Base-by-base conservation (phyloP, 352 stramenopile species). In the Phytophthora podocarpi region DNA sequence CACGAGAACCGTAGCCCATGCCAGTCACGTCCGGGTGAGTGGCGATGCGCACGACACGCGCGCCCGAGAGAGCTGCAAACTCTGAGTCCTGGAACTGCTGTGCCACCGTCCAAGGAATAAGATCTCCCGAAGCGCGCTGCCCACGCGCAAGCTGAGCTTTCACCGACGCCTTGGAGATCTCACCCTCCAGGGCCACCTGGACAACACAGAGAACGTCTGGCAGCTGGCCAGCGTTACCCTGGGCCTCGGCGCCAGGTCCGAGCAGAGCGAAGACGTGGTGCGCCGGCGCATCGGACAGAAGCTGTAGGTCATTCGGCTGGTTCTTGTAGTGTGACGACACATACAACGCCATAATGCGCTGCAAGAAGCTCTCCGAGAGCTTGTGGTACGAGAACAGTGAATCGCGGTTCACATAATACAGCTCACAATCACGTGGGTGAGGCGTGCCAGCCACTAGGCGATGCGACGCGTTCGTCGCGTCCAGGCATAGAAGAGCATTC, bases 291-390 rank as follows among this genome's bases (percentile, higher is more conserved):
- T 99, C 98, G 24, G 91, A 98, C 5, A 99, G 82, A 70, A 99
- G 82, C 82, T 99, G 97, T 39, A 99, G 78, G 80, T 99, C 98
- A 73, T 99, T 99, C 11, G 98, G 98, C 64, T 97, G 94, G 78
- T 99, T 99, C 73, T 99, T 99, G 91, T 99, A 99, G 81, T 99
- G 98, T 24, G 97, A 98, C 39, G 95, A 96, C 39, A 98, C 98
- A 69, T 99, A 99, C 7, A 99, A 82, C 27, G 89, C 76, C 93
- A 97, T 97, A 50, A 98, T 86, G 27, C 91, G 86, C 66, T 97
- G 89, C 53, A 98, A 51, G 24, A 98, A 97, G 53, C 85, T 95
- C 82, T 99, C 98, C 15, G 93, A 99, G 13, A 99, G 78, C 68
- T 97, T 98, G 87, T 99, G 98, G 80, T 99, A 99, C 49, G 94